Evolutionary conservation across 306 rosid genomes (phyloP), one percentile per base, ranked within the genome.

Genomic region (Ochetophila trinervis): DNA sequence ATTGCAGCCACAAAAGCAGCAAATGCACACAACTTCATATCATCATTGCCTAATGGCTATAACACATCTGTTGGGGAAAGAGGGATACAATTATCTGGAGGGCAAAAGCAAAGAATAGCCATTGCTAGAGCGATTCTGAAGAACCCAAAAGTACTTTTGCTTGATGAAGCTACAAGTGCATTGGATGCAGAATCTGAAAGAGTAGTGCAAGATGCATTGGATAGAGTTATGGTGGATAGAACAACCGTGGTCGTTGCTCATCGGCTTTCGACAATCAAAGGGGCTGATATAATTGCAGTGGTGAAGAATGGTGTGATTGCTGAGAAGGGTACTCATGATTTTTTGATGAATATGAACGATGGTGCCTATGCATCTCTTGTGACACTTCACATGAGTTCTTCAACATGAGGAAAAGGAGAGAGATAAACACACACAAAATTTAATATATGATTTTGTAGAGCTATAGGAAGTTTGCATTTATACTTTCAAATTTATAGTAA

Each of bases 101-200:
- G 62, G 15, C 62, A 57, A 10, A 57, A 57, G 42, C 62, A 57
- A 57, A 57, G 62, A 7, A 8, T 57, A 6, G 45, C 62, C 19
- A 57, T 30, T 57, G 62, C 62, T 12, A 16, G 62, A 32, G 62
- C 62, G 15, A 57, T 57, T 24, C 18, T 57, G 18, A 57, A 71
- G 50, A 50, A 50, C 19, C 95, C 90, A 32, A 84, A 79, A 42
- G 77, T 87, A 58, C 69, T 87, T n/a, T 77, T 82, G 4, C 74
- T 87, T 44, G 90, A 87, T 71, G 93, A 87, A 73, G 93, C 93
- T 27, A 87, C 94, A 0, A 87, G 94, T 76, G 90, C 95, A 50
- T 82, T 88, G 27, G 95, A 88, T 77, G 91, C 95, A 0, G 91
- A 88, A 72, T 85, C 91, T 9, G 95, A 88, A 52, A 73, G 79